Evolutionary conservation across 345 rosid genomes (phyloP), one percentile per base, ranked within the genome.

Genomic region (Rhodomyrtus tomentosa): DNA sequence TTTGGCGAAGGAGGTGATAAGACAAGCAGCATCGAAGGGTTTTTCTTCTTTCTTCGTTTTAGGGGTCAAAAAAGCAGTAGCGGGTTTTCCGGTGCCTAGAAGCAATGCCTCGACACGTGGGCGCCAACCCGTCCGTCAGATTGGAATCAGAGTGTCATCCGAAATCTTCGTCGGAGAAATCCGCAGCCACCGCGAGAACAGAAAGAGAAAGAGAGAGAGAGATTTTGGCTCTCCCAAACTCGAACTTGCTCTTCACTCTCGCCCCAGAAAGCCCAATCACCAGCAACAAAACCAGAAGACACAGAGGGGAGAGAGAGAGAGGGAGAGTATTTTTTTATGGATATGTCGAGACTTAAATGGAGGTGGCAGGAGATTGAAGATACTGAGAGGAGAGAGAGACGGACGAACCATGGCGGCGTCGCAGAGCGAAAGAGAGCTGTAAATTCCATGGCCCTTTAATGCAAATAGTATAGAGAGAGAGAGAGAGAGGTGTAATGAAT

Each of bases 71-170:
- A 42, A 48, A 82, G 48, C n/a, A 45, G 84, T 58, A 82, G 84
- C 84, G 84, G 84, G 84, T 58, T 38, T 82, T 56, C 72, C 84
- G 84, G 84, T 56, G 74, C 16, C n/a, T 10, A 59, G 14, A 29
- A 54, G 40, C 45, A 45, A 83, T 83, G 18, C 42, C 20, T 32
- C 76, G 86, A 84, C 79, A 84, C 86, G 86, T 84, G 86, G 86
- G 86, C 56, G 5, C 7, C 2, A 20, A 18, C 2, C 11, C 27
- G 32, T 54, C 76, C 86, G 83, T 84, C 21, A n/a, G 85, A 84
- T 84, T 27, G 59, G 59, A 32, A 62, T 16, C 42, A 32, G 42
- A 38, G 42, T 20, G 76, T 32, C 18, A 18, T 20, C 76, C 7
- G 76, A 62, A 48, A 25, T 50, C 24, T 58, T 48, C 55, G 42